Evolutionary conservation across 768 basidiomycete genomes (phyloP).

Genomic region (Tylopilus sp.): DNA sequence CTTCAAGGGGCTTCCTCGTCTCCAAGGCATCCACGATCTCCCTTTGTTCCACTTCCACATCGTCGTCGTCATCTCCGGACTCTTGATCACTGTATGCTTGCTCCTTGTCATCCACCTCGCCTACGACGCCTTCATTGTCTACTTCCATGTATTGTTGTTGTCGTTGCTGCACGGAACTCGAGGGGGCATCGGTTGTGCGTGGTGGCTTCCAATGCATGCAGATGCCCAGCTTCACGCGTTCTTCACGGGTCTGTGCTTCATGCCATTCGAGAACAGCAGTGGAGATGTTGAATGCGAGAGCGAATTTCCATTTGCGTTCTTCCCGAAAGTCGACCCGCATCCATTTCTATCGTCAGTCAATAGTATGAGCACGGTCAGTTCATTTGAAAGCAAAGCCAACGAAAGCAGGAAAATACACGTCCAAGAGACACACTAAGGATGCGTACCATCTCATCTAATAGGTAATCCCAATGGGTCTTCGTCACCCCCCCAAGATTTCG

Average conservation of each 20-base stretch:
- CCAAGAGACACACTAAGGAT: background rate
- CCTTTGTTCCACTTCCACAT: slow-evolving; percentile 52
- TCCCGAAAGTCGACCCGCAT: slow-evolving; percentile 94
- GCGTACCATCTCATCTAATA: slow-evolving; percentile 93
- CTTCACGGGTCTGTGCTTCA: slow-evolving; percentile 58
- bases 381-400: background rate
- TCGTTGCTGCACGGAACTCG: slow-evolving; percentile 27
- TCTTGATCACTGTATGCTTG: slow-evolving; percentile 28
- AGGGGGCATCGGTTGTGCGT: slow-evolving; percentile 25
- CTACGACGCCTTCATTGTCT: slow-evolving; percentile 22
- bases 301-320: slow-evolving; percentile 89
- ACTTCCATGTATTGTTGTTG: slow-evolving; percentile 30
- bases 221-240: slow-evolving; percentile 62
- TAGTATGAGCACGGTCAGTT: slow-evolving; percentile 8
- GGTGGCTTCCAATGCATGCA: slow-evolving; percentile 63
- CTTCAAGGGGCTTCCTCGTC: slow-evolving; percentile 50
- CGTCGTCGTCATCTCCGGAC: slow-evolving; percentile 59
- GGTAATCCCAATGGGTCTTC: slow-evolving; percentile 93
- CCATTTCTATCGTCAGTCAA: slow-evolving; percentile 69
- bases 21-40: slow-evolving; percentile 60
- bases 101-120: slow-evolving; percentile 24
- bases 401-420: background rate
- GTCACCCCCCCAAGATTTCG: slow-evolving; percentile 66
- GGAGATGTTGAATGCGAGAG: slow-evolving; percentile 78
- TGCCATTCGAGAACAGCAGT: slow-evolving; percentile 89